phyloP scores from a whole-genome alignment of 305 asterid species.

The Caryopteris hybrid region DNA sequence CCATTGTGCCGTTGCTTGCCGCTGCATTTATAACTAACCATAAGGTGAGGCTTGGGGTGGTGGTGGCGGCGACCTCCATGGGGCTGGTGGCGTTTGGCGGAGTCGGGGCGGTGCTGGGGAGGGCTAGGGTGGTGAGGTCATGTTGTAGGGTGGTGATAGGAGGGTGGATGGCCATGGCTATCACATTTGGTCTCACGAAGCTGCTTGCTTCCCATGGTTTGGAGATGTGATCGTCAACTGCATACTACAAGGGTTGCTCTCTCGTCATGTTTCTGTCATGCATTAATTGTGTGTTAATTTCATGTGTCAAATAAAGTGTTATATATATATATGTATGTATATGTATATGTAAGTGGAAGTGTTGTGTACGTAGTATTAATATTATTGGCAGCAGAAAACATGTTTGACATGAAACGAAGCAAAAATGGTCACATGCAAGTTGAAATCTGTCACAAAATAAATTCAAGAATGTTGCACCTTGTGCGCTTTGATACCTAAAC shows the following conservation, averaged over 20 bases:
- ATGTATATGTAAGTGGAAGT: no score
- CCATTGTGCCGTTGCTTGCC: slow-evolving; percentile 44
- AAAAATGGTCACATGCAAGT: no score
- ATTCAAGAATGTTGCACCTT: no score
- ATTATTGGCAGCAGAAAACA: no score
- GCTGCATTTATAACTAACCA: slow-evolving; percentile 37
- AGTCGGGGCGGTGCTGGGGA: slow-evolving; percentile 42
- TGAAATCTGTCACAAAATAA: no score
- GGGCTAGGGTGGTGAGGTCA: slow-evolving; percentile 33
- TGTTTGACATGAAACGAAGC: no score
- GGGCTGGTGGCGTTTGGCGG: slow-evolving; percentile 47
- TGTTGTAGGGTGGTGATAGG: slow-evolving; percentile 48
- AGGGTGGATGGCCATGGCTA: slow-evolving; percentile 67
- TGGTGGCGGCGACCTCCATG: slow-evolving; percentile 40
- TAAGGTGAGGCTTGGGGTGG: slow-evolving; percentile 40
- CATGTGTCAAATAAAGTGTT: not conserved
- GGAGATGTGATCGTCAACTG: slow-evolving; percentile 23
- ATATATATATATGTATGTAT: no score
- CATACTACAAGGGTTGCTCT: no score
- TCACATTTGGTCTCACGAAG: slow-evolving; percentile 47
- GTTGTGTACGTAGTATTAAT: no score
- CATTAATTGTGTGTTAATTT: no score
- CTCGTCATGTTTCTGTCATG: not conserved
- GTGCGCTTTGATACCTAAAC: no score
- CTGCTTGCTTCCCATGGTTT: slow-evolving; percentile 28